Percentiles rank a stretch among this genome's conserved stretches.
Evolutionary conservation across 2,329 filamentous ascomycete genomes (phyloP).

Genomic region (Bipolaris victoriae): DNA sequence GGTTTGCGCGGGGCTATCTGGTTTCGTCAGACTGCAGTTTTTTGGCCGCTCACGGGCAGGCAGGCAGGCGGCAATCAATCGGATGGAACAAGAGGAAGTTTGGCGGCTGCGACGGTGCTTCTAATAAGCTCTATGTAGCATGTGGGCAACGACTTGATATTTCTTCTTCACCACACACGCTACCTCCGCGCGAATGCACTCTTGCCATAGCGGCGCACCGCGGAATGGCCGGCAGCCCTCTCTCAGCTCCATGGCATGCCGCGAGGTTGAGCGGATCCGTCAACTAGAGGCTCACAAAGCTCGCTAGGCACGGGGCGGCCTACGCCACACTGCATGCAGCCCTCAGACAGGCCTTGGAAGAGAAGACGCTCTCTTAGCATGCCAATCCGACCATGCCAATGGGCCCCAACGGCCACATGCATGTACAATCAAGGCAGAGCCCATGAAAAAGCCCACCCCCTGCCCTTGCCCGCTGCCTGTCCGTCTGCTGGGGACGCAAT

Average conservation of each 20-base stretch:
- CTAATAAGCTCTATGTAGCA: not conserved
- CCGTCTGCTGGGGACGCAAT: not conserved
- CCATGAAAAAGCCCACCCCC: not conserved
- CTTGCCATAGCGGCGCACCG: conserved; percentile 26
- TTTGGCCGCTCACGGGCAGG: not conserved
- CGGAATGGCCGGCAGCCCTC: conserved; percentile 26
- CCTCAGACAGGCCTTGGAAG: conserved; percentile 17
- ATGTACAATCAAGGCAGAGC: conserved; percentile 1
- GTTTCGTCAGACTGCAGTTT: too few relatives aligned
- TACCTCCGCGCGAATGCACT: conserved; percentile 26
- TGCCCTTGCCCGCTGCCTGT: not conserved
- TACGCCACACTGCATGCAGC: conserved; percentile 23
- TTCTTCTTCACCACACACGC: conserved; percentile 18
- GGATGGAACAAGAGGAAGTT: not conserved
- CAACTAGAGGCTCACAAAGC: conserved; percentile 22
- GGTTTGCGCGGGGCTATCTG: not conserved
- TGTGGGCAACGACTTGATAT: conserved; percentile 9
- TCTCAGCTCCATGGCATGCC: conserved; percentile 16
- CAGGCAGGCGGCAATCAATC: not conserved
- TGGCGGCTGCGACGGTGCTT: not conserved
- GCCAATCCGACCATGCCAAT: not conserved
- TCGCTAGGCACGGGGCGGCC: conserved; percentile 18
- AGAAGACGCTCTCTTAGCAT: too few relatives aligned
- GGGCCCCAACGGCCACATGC: conserved; percentile 1
- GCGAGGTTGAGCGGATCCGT: conserved; percentile 11